Evolutionary conservation across 371 early-diverging fungal species (phyloP), one percentile per base, ranked within the genome.

Genomic region (Capillidium heterosporum): DNA sequence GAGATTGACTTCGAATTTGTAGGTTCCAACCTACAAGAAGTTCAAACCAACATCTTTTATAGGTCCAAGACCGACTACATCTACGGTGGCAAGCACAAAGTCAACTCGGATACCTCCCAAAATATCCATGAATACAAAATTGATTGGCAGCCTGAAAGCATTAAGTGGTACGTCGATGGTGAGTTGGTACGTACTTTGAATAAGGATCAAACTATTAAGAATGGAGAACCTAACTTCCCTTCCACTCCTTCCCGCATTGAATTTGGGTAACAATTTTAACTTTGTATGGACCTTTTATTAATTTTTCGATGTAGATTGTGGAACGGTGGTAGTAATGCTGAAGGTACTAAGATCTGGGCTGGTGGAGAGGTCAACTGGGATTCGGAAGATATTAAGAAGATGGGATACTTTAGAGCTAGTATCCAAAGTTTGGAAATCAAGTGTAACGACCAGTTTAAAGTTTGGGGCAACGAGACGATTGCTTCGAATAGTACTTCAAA

Each of bases 1-100:
- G 84, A 83, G 61, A 78, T 83, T 51, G 84, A 83, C 61, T 82
- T 77, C 66, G 84, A 85, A 68, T 71, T 71, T 58, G 77, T 80
- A 19, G 82, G 83, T 17, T 58, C 61, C 4, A 65, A 74, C 57
- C 65, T 67, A 13, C 47, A 64, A 1, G 68, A 62, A 10, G 76
- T 71, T 28, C 74, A 82, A 62, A 71, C 81, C 54, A 81, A 81
- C 70, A 76, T 71, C 61, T 84, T 77, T 65, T 76, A 71, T 65
- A 59, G 66, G 48, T 68, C 69, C 32, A 47, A 64, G 31, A 64
- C 43, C 10, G 58, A 50, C 21, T 50, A 51, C n/a, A 40, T 27
- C 13, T 26, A 40, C 4, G 50, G 50, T 24, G 19, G 17, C 10
- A 44, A 29, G 1, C 31, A 27, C 35, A 29, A 50, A 1, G 47